Conservation (phyloP, 768 basidiomycete species). For the Phaeotremella skinneri region DNA sequence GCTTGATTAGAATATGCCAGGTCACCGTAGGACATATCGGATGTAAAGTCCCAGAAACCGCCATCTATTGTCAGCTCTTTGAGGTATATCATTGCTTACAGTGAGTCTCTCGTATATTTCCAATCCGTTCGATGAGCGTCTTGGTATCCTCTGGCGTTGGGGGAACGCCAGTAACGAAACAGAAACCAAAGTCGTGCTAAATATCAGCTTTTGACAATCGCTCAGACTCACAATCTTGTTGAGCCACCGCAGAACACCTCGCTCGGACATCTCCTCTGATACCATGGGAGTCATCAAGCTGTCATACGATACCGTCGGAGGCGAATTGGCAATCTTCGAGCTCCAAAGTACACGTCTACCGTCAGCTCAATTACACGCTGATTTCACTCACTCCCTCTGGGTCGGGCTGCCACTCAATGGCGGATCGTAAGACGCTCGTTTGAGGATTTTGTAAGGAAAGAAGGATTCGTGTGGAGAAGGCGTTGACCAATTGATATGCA, state of each 20-base stretch:
- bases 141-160: conserved; percentile 80
- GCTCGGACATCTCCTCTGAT: conserved; percentile 57
- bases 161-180: conserved; percentile 78
- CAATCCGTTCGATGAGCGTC: conserved; percentile 68
- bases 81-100: conserved; percentile 55
- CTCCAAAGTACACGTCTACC: conserved; percentile 76
- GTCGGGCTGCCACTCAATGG: conserved; percentile 41
- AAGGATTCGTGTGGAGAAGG: conserved; percentile 68
- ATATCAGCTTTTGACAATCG: not conserved
- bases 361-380: conserved; percentile 2
- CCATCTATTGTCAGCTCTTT: conserved; percentile 61
- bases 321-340: conserved; percentile 66
- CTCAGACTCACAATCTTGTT: conserved; percentile 65
- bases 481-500: conserved; percentile 72
- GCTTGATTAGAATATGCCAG: conserved; percentile 89
- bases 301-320: conserved; percentile 70
- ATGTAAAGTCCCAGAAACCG: conserved; percentile 94
- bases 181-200: conserved; percentile 84
- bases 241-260: conserved; percentile 76
- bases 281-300: conserved; percentile 59
- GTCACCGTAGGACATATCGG: conserved; percentile 84
- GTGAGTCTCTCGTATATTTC: conserved; percentile 84
- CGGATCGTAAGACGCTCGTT: conserved; percentile 76
- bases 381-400: conserved; percentile 56
- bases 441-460: conserved; percentile 86